Evolutionary conservation across 2,329 filamentous ascomycete species (phyloP), one percentile per base, ranked within the genome.

Genomic region (Orbilia ellipsospora): DNA sequence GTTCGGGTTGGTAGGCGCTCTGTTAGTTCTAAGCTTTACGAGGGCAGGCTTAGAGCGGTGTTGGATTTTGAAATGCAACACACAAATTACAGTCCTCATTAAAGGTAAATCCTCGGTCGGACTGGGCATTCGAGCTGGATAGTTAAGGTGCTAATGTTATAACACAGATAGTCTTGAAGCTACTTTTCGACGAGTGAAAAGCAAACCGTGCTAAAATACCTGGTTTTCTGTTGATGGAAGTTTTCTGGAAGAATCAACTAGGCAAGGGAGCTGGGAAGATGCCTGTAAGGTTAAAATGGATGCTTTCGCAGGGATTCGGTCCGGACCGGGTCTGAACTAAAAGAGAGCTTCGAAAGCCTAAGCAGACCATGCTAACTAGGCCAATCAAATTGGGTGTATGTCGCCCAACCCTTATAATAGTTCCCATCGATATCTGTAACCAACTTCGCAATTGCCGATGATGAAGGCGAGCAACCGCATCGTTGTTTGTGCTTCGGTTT

Each of bases 241-340:
- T 31, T 52, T 75, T 69, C 64, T 69, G 64, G 64, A 75, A 69
- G 63, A 63, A 62, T 20, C 59, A 69, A 52, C 45, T 45, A 66
- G 69, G 55, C 23, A 31, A 1, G 10, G 20, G 57, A 55, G 54
- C 72, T 20, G 28, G 70, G 70, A 52, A 50, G 8, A 69, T 75
- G 72, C 72, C 52, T 75, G 72, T 51, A 66, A 55, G 63, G 64
- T 60, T 69, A 69, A 65, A 69, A 63, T 64, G 45, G 57, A 36
- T 12, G 23, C 18, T 26, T 55, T 68, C 64, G 72, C 72, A 75
- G 61, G 72, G 72, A 69, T 65, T 69, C 59, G 59, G 59, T 75
- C 72, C 64, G 72, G 60, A 69, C 54, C 63, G 48, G 54, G 45
- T 59, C 52, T 65, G 57, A 63, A 74, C 68, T 68, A 74, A 48